Percentiles rank a stretch among this genome's conserved stretches.
These are phyloP conservation scores for Discostella stelligeroides DNA, from an alignment of 108 stramenopile species.

Conservation along the genomic window DNA sequence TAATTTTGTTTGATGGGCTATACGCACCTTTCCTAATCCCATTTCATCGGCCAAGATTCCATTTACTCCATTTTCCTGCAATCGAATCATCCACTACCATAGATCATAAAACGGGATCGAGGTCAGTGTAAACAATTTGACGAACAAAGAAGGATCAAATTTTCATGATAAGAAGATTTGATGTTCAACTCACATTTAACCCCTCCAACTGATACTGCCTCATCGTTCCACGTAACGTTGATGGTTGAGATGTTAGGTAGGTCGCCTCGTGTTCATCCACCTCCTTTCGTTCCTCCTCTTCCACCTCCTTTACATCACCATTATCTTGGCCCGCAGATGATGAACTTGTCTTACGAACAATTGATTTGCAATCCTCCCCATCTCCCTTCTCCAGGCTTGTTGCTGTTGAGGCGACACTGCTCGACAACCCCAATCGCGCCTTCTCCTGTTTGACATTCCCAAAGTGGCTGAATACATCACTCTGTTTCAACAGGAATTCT, in stretches of 20 bases:
- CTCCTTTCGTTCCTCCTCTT: slow-evolving; percentile 73
- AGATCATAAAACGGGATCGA: neutral
- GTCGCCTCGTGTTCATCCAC: slow-evolving; percentile 79
- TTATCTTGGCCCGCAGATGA: neutral
- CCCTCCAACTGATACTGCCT: slow-evolving; percentile 96
- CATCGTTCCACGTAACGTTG: slow-evolving; percentile 80
- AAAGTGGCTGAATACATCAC: slow-evolving; percentile 97
- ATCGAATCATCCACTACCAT: slow-evolving; percentile 91
- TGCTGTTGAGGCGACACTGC: neutral
- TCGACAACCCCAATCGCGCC: slow-evolving; percentile 51
- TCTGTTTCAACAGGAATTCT: slow-evolving; percentile 94
- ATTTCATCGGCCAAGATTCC: slow-evolving; percentile 80
- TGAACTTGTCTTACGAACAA: neutral
- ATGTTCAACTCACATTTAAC: slow-evolving; percentile 68
- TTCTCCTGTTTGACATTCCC: slow-evolving; percentile 78
- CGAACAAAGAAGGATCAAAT: no score
- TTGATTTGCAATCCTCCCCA: slow-evolving; percentile 1
- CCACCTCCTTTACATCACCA: slow-evolving; percentile 11
- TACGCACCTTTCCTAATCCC: slow-evolving; percentile 19
- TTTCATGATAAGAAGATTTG: no score
- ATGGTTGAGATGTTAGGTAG: slow-evolving; percentile 87
- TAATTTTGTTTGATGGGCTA: neutral
- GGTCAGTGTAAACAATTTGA: neutral
- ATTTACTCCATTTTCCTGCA: slow-evolving; percentile 95
- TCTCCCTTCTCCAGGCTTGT: neutral